Evolutionary conservation across 23 red algal genomes (phyloP).

Genomic region (Gracilaria caudata): DNA sequence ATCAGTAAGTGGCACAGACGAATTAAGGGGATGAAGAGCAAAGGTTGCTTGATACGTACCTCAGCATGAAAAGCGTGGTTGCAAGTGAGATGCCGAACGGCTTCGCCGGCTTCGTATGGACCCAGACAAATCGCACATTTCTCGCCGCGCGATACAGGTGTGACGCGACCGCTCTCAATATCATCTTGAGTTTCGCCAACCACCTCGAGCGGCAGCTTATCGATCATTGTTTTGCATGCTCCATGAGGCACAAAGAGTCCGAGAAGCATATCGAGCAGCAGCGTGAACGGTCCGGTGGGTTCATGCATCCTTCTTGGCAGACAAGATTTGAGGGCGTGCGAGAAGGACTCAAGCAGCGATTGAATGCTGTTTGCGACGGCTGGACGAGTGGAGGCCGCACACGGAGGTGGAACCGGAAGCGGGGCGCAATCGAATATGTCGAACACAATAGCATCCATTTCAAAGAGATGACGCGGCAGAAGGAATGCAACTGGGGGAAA

Average conservation of each 20-base stretch:
- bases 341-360: conserved; percentile 2
- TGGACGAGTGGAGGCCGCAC: neutral
- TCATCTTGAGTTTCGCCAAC: conserved; percentile 7
- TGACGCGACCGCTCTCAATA: neutral
- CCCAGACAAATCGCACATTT: conserved; percentile 71
- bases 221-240: conserved; percentile 55
- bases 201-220: conserved; percentile 50
- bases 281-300: conserved; percentile 42
- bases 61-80: conserved; percentile 63
- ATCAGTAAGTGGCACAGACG: neutral
- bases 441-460: conserved; percentile 28
- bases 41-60: conserved; percentile 30
- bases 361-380: neutral
- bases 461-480: neutral
- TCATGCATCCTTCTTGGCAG: conserved; percentile 54
- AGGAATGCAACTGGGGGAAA: neutral
- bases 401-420: neutral
- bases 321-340: conserved; percentile 26
- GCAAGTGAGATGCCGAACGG: conserved; percentile 51
- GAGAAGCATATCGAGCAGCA: conserved; percentile 65
- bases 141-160: conserved; percentile 16
- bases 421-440: conserved; percentile 39
- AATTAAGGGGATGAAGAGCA: neutral
- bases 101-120: conserved; percentile 42
- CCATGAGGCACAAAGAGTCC: conserved; percentile 56